A percentile compares a stretch with the other conserved stretches of the same genome.
Conservation (phyloP, 208 protist species). For the Crithidia mellificae region DNA sequence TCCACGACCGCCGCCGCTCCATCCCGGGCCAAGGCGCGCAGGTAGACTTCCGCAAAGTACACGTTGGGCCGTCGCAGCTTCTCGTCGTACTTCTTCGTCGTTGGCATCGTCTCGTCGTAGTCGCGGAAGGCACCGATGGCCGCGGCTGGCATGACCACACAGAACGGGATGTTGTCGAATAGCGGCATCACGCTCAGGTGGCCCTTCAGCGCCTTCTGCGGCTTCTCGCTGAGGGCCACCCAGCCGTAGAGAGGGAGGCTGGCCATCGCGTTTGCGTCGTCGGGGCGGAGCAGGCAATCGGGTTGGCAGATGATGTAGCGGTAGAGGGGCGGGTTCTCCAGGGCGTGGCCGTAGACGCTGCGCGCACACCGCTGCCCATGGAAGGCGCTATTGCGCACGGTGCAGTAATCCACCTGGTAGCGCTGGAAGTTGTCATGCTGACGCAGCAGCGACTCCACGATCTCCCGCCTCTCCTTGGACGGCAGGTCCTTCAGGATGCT, state of each 20-base stretch:
- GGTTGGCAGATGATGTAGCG: slow-evolving; percentile 26
- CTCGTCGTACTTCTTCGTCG: slow-evolving; percentile 47
- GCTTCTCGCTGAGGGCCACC: slow-evolving; percentile 19
- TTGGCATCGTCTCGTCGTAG: slow-evolving; percentile 34
- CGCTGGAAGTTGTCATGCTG: slow-evolving; percentile 53
- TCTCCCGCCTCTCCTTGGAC: slow-evolving; percentile 15
- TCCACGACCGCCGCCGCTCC: slow-evolving; percentile 26
- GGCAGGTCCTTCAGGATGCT: slow-evolving; percentile 14
- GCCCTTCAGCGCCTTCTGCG: neutral
- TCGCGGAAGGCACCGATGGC: slow-evolving; percentile 35
- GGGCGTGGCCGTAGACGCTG: slow-evolving; percentile 44
- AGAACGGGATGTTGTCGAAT: slow-evolving; percentile 44
- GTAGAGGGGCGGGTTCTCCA: slow-evolving; percentile 16
- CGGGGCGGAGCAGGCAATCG: slow-evolving; percentile 6
- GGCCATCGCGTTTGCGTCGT: slow-evolving; percentile 6
- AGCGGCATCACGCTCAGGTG: slow-evolving; percentile 3
- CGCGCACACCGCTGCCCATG: slow-evolving; percentile 38
- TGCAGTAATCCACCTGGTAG: slow-evolving; percentile 52
- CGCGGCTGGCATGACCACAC: slow-evolving; percentile 29
- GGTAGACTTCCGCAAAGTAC: slow-evolving; percentile 47
- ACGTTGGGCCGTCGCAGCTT: slow-evolving; percentile 34
- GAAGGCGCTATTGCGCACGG: slow-evolving; percentile 27
- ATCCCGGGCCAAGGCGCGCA: slow-evolving; percentile 46
- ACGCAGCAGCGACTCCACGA: slow-evolving; percentile 38
- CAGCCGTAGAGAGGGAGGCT: slow-evolving; percentile 38